phyloP scores from a whole-genome alignment of 352 stramenopile species.

The Globisporangium mamillatum region DNA sequence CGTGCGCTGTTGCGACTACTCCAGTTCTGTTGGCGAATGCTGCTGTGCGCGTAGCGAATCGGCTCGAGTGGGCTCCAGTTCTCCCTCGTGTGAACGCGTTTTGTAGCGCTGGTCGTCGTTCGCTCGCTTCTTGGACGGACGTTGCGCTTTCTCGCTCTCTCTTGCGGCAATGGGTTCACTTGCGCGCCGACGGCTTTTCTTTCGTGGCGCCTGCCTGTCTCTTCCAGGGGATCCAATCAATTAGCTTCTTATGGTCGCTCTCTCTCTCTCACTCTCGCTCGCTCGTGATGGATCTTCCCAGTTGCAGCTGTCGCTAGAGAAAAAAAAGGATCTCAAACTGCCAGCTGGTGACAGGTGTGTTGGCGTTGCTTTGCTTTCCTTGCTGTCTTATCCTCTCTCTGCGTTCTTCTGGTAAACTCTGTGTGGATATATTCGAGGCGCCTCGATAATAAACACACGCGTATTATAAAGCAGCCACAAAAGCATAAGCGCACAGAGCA shows the following conservation, averaged over 20 bases:
- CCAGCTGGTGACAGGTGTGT: not conserved
- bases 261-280: not conserved
- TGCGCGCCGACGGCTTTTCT: conserved; percentile 1
- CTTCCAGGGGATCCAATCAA: not conserved
- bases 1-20: not conserved
- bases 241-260: not conserved
- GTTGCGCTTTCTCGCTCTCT: conserved; percentile 7
- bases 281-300: not conserved
- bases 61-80: conserved; percentile 6
- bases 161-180: conserved; percentile 5
- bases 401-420: not conserved
- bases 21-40: not conserved
- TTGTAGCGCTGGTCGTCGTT: not conserved
- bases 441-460: not conserved
- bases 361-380: not conserved
- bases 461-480: not conserved
- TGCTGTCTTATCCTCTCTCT: conserved; percentile 6
- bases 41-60: not conserved
- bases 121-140: not conserved
- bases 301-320: not conserved
- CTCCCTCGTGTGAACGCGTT: not conserved
- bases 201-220: not conserved
- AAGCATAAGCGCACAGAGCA: not conserved
- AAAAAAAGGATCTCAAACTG: conserved; percentile 1
- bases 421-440: not conserved